Evolutionary conservation across 352 stramenopile genomes (phyloP).

Genomic region (Blastocystis sp.): DNA sequence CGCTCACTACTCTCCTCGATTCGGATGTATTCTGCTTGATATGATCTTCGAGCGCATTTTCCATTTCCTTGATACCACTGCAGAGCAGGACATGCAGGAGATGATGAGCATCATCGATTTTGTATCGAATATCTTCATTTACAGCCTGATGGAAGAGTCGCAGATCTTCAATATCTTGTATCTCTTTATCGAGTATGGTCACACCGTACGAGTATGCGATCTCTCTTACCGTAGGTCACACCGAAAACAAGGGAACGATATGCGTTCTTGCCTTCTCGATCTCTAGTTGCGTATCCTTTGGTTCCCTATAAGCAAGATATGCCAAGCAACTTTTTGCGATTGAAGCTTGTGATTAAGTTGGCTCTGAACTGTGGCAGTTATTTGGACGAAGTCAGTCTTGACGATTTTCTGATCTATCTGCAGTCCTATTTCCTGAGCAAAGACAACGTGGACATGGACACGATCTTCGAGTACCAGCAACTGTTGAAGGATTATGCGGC

Average conservation of each 20-base stretch:
- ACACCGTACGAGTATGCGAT: neutral
- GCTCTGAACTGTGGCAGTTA: neutral
- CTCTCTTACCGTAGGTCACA: neutral
- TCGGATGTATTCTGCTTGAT: neutral
- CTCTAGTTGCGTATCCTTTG: neutral
- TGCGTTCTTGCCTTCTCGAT: neutral
- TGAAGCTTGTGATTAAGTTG: neutral
- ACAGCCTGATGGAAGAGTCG: neutral
- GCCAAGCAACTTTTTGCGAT: neutral
- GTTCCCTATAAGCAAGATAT: neutral
- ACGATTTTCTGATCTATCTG: neutral
- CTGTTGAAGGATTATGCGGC: neutral
- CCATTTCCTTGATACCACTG: neutral
- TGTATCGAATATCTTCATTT: neutral
- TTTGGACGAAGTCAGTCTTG: neutral
- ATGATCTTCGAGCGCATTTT: neutral
- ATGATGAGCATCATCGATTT: neutral
- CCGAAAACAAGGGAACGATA: neutral
- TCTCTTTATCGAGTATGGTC: constrained; percentile 12
- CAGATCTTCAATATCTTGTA: constrained; percentile 3
- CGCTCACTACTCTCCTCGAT: neutral
- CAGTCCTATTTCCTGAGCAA: constrained; percentile 34
- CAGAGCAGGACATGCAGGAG: neutral
- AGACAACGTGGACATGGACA: neutral
- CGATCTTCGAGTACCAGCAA: neutral